Conservation (phyloP, 179 eudicot genomes). For the Nepenthes alata region DNA sequence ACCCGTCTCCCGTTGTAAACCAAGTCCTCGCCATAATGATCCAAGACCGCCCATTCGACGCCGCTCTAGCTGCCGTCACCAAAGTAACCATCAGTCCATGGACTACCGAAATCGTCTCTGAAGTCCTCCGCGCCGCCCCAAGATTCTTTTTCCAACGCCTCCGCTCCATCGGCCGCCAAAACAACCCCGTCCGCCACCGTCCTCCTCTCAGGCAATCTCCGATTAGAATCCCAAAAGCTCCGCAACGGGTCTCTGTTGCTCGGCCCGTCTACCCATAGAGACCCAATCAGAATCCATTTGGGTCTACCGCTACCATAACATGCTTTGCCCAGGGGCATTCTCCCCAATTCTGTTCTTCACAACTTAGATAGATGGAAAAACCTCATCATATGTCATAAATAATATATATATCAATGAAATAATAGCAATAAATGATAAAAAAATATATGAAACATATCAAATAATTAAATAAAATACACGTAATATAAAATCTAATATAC, state of each 20-base stretch:
- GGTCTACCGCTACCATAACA: no score
- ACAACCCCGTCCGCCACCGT: slow-evolving; percentile 42
- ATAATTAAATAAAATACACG: no score
- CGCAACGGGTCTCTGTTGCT: neutral
- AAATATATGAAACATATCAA: no score
- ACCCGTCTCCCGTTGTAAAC: slow-evolving; percentile 20
- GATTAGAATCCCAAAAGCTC: slow-evolving; percentile 5
- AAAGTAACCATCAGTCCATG: slow-evolving; percentile 12
- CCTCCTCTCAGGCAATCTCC: slow-evolving; percentile 43
- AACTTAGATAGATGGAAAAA: no score
- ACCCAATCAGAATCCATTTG: slow-evolving; percentile 4
- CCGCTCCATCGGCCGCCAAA: slow-evolving; percentile 57
- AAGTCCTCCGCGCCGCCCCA: slow-evolving; percentile 51
- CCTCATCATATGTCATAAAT: no score
- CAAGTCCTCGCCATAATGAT: slow-evolving; percentile 44
- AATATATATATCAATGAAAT: no score
- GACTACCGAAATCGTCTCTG: slow-evolving; percentile 33
- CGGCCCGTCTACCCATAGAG: slow-evolving; percentile 10
- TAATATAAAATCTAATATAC: no score
- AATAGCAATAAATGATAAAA: no score
- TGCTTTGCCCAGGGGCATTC: no score
- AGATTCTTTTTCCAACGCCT: slow-evolving; percentile 47
- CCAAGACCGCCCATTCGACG: slow-evolving; percentile 37
- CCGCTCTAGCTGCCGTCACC: slow-evolving; percentile 13
- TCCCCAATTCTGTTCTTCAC: no score